phyloP scores from a whole-genome alignment of 2,329 filamentous ascomycete genomes.

The Ophiostoma sp. region DNA sequence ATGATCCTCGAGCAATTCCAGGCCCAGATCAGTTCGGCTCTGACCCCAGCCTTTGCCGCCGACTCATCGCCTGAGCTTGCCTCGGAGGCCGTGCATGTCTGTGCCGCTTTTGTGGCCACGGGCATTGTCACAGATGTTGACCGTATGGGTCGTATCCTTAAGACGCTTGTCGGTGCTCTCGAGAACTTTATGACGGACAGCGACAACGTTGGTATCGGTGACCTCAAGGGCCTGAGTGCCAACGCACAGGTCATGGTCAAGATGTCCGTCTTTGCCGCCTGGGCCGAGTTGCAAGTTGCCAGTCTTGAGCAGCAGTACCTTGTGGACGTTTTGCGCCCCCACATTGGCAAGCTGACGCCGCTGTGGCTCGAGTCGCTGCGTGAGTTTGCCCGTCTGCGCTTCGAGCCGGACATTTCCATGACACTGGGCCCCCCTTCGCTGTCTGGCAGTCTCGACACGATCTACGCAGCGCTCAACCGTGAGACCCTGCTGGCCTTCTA shows the following conservation, averaged over 20 bases:
- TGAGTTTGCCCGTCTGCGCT: conserved; percentile 85
- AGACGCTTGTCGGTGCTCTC: conserved; percentile 83
- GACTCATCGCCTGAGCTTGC: conserved; percentile 96
- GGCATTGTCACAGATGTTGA: conserved; percentile 97
- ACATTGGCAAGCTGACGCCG: conserved; percentile 86
- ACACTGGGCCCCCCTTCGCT: conserved; percentile 78
- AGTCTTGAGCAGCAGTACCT: conserved; percentile 91
- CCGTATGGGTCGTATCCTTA: conserved; percentile 97
- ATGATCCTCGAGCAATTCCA: conserved; percentile 97
- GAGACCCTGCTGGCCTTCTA: conserved; percentile 95
- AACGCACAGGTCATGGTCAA: conserved; percentile 99
- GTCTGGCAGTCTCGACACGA: conserved; percentile 84
- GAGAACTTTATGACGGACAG: conserved; percentile 86
- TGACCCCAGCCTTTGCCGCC: conserved; percentile 92
- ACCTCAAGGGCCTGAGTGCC: conserved; percentile 86
- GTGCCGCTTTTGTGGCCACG: conserved; percentile 95
- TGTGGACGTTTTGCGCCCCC: conserved; percentile 81
- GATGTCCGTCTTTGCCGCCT: conserved; percentile 93
- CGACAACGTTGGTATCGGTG: conserved; percentile 74
- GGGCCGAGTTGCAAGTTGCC: conserved; percentile 95
- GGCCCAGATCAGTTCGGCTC: conserved; percentile 92
- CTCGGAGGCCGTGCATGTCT: conserved; percentile 94
- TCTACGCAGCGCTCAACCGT: conserved; percentile 91
- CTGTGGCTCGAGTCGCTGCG: conserved; percentile 90
- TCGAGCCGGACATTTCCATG: conserved; percentile 96